Base-by-base conservation (phyloP, 306 rosid genomes). In the Dryas alaskensis region DNA sequence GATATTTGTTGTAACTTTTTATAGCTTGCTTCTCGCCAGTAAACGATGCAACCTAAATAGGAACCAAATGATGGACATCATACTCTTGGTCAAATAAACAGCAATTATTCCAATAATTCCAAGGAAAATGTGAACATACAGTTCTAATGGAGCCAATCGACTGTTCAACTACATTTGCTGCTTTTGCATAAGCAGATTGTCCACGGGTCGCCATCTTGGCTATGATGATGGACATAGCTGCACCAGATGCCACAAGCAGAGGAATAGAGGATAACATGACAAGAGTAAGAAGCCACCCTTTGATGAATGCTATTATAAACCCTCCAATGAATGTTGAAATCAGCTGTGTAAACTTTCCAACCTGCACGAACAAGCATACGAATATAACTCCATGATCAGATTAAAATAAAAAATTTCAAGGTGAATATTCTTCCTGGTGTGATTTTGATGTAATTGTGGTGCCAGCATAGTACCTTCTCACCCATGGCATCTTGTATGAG, bases 401-500 rank as follows among this genome's bases (percentile, higher is more conserved):
- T 2, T 19, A 45, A 16, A 46, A 31, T 47, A 54, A 65, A 14
- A 62, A 68, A 74, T 44, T 16, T 45, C 54, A 45, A 14, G 11
- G 51, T 4, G 3, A 22, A 12, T 27, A 67, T 48, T 48, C 45
- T 48, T 48, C 40, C 53, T 67, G 45, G 31, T 27, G 37, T 47
- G 69, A 46, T 45, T 59, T 22, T 62, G 39, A 70, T 70, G 57
- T 3, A 52, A 55, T 46, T 70, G 43, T 19, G 31, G 17, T 65
- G 54, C 42, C 74, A 62, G 46, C 53, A 25, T n/a, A 49, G 43
- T 85, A 85, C 97, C 94, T 91, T 91, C 81, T 92, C 98, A 10
- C 97, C 98, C 98, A 92, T 90, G 76, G 98, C 98, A 51, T 92
- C 98, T 84, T 92, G 98, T 57, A 92, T 92, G 19, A 90, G 95